These are phyloP conservation scores for Phytophthora quininea DNA, from an alignment of 352 stramenopile species.

Conservation along the genomic window DNA sequence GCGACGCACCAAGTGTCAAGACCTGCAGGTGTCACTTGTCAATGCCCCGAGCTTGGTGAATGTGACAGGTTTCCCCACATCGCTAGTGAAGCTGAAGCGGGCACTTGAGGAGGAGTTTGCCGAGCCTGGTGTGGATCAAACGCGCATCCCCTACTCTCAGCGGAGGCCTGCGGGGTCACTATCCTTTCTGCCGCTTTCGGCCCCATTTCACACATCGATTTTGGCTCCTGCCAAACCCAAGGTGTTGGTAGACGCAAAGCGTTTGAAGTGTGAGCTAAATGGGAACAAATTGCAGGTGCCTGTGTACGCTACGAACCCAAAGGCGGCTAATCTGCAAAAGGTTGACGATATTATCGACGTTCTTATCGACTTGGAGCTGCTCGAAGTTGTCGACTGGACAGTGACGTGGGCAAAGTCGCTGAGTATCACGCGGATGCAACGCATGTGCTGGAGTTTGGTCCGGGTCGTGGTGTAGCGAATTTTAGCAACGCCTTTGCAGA, in stretches of 20 bases:
- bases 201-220: conserved; percentile 79
- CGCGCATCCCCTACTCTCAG: conserved; percentile 75
- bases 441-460: conserved; percentile 82
- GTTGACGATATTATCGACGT: conserved; percentile 53
- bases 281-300: conserved; percentile 66
- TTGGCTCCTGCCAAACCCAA: conserved; percentile 44
- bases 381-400: conserved; percentile 65
- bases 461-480: conserved; percentile 57
- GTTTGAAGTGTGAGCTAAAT: conserved; percentile 44
- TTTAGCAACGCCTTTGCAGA: conserved; percentile 50
- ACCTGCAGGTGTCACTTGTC: conserved; percentile 78
- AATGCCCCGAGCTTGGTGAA: conserved; percentile 65
- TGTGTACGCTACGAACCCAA: conserved; percentile 63
- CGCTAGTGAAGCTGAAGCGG: conserved; percentile 58
- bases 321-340: conserved; percentile 62
- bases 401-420: conserved; percentile 50
- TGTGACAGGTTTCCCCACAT: conserved; percentile 70
- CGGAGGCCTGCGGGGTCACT: conserved; percentile 70
- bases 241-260: conserved; percentile 58
- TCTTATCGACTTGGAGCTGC: conserved; percentile 72
- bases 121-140: conserved; percentile 64
- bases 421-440: conserved; percentile 46
- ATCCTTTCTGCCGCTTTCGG: conserved; percentile 65
- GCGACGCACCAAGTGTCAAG: conserved; percentile 46
- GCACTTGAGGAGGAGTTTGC: conserved; percentile 56